phyloP scores from a whole-genome alignment of 2,329 filamentous ascomycete genomes.

The Cordyceps sp. region DNA sequence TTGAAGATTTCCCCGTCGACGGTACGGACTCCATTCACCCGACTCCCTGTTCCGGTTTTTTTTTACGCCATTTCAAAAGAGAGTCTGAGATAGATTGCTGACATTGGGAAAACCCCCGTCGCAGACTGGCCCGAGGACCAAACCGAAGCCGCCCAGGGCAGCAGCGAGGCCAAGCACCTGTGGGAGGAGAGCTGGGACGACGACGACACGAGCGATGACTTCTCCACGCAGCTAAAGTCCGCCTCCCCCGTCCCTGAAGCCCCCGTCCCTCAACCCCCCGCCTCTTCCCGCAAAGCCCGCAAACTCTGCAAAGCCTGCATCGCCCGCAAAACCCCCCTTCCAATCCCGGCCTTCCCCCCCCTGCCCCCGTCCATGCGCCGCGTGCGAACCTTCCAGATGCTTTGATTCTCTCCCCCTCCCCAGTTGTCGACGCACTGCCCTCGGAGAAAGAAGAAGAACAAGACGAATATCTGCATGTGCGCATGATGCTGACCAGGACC shows the following conservation, averaged over 20 bases:
- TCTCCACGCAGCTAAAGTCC: slow-evolving; percentile 84
- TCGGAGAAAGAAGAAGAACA: too few species aligned
- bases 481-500: slow-evolving; percentile 3
- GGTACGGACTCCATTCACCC: slow-evolving; percentile 35
- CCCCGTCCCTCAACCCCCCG: too few species aligned
- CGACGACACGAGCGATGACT: slow-evolving; percentile 92
- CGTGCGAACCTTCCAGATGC: too few species aligned
- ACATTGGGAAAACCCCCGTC: neutral
- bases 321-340: neutral
- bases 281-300: too few species aligned
- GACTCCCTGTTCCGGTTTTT: neutral
- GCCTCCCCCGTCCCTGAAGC: too few species aligned
- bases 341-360: neutral
- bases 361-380: neutral
- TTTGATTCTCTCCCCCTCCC: too few species aligned
- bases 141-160: slow-evolving; percentile 59
- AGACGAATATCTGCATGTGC: neutral
- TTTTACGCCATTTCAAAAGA: too few species aligned
- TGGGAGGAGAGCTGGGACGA: slow-evolving; percentile 99
- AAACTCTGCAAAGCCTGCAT: too few species aligned
- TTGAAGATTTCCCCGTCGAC: slow-evolving; percentile 96
- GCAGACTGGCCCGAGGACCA: slow-evolving; percentile 88
- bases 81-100: too few species aligned
- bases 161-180: slow-evolving; percentile 56
- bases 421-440: too few species aligned